Conservation (phyloP, 75 land plant genomes). For the Adiantum capillusveneris region DNA sequence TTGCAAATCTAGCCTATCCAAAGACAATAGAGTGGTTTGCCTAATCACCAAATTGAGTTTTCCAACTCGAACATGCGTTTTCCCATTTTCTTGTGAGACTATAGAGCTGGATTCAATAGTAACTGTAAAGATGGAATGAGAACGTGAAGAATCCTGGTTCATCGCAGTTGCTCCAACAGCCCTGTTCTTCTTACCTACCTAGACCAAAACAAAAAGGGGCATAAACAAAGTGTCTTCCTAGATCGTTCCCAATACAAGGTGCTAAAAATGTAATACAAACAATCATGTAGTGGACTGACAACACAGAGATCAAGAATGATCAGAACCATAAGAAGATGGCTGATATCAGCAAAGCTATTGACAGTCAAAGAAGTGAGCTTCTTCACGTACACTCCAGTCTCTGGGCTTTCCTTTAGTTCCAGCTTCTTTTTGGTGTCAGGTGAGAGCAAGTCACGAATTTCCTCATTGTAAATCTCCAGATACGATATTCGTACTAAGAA, state of each 20-base stretch:
- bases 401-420: constrained; percentile 31
- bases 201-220: neutral
- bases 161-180: constrained; percentile 31
- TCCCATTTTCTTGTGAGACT: constrained; percentile 14
- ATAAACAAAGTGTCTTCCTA: neutral
- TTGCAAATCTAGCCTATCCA: neutral
- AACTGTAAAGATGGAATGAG: constrained; percentile 37
- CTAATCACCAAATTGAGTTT: constrained; percentile 32
- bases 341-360: constrained; percentile 34
- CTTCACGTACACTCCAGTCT: constrained; percentile 35
- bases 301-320: constrained; percentile 2
- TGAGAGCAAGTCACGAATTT: constrained; percentile 77
- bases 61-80: constrained; percentile 34
- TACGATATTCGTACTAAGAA: constrained; percentile 51
- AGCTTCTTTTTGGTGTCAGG: constrained; percentile 46
- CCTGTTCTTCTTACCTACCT: constrained; percentile 35
- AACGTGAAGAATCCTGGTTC: constrained; percentile 43
- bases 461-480: constrained; percentile 93
- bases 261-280: too few relatives aligned
- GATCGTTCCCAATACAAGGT: neutral
- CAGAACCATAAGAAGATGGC: constrained; percentile 28
- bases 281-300: neutral
- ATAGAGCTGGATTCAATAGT: constrained; percentile 33
- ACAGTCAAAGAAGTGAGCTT: constrained; percentile 34
- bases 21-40: neutral